Evolutionary conservation across 1,284 basidiomycete genomes (phyloP).

Genomic region (Boletus smithii): DNA sequence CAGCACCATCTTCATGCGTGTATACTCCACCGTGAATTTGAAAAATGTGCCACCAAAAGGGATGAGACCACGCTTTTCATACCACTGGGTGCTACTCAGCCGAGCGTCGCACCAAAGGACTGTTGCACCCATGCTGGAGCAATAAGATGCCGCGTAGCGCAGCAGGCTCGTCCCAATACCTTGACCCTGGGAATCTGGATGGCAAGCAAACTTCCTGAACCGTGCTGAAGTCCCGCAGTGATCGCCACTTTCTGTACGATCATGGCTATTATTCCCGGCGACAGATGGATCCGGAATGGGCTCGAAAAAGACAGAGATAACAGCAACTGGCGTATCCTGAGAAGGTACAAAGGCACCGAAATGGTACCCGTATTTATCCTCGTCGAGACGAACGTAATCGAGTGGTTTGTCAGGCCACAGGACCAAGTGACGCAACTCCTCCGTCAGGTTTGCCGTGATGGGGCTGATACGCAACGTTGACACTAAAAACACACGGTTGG

Average conservation of each 20-base stretch:
- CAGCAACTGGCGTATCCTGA: conserved; percentile 39
- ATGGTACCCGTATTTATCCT: conserved; percentile 49
- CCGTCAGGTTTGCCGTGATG: conserved; percentile 42
- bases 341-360: conserved; percentile 49
- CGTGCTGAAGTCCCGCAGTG: conserved; percentile 34
- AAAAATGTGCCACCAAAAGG: conserved; percentile 49
- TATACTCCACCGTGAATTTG: conserved; percentile 52
- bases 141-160: conserved; percentile 39
- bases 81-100: conserved; percentile 46
- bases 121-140: conserved; percentile 36
- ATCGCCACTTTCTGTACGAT: conserved; percentile 3
- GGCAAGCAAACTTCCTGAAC: conserved; percentile 63
- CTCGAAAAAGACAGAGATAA: conserved; percentile 56
- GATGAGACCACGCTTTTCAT: conserved; percentile 48
- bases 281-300: conserved; percentile 35
- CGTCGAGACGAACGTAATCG: conserved; percentile 48
- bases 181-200: conserved; percentile 41
- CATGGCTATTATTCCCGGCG: conserved; percentile 1
- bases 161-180: conserved; percentile 54
- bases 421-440: conserved; percentile 52
- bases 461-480: conserved; percentile 18
- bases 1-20: conserved; percentile 45
- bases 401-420: conserved; percentile 54
- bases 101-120: conserved; percentile 60
- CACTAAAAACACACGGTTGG: conserved; percentile 8